These are phyloP conservation scores for Trichoderma gamsii DNA, from an alignment of 495 filamentous ascomycete species.

Conservation along the genomic window DNA sequence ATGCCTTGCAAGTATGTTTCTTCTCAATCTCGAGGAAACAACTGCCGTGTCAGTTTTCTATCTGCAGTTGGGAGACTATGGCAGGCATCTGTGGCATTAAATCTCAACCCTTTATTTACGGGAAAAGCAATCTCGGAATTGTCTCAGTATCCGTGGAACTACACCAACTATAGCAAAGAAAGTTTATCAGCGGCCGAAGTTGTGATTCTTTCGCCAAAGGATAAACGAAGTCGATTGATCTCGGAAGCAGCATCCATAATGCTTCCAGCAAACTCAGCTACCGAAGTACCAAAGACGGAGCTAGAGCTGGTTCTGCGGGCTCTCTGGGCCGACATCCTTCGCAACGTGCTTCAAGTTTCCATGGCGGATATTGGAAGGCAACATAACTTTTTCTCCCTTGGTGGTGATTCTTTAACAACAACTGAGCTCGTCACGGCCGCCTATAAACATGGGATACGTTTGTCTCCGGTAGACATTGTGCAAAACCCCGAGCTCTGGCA, in stretches of 20 bases:
- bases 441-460: slow-evolving; percentile 9
- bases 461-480: neutral
- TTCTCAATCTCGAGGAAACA: neutral
- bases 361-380: slow-evolving; percentile 16
- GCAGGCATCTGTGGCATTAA: neutral
- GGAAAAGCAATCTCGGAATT: slow-evolving; percentile 23
- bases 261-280: slow-evolving; percentile 47
- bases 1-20: slow-evolving; percentile 4
- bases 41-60: neutral
- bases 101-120: neutral
- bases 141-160: slow-evolving; percentile 34
- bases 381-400: slow-evolving; percentile 39
- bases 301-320: slow-evolving; percentile 21
- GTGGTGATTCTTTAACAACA: slow-evolving; percentile 21
- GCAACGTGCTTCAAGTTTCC: slow-evolving; percentile 22
- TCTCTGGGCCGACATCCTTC: slow-evolving; percentile 23
- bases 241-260: slow-evolving; percentile 35
- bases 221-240: slow-evolving; percentile 45
- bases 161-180: slow-evolving; percentile 31
- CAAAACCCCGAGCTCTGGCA: slow-evolving; percentile 3
- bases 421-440: neutral
- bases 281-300: neutral
- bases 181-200: slow-evolving; percentile 21
- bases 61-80: slow-evolving; percentile 5
- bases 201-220: slow-evolving; percentile 53